Evolutionary conservation across 2,329 filamentous ascomycete genomes (phyloP), one percentile per base, ranked within the genome.

Genomic region (Myrmaecium sp.): DNA sequence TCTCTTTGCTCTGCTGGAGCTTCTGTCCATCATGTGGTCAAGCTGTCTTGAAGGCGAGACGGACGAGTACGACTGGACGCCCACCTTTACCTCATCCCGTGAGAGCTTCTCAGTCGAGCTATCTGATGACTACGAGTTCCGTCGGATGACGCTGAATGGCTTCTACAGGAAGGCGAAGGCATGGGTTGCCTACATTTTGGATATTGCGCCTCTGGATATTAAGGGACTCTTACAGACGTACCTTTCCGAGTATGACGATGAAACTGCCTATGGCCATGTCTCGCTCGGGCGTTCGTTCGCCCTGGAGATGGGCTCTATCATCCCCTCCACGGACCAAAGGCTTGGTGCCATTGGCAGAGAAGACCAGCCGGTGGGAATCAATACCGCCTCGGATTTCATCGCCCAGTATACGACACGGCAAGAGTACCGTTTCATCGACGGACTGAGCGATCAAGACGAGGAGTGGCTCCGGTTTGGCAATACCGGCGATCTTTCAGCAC

Each of bases 361-460:
- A 35, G 73, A 76, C 11, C 70, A 75, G 25, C n/a, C n/a, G n/a
- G 69, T 70, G 28, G 70, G 70, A 34, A 75, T 94, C 47, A 93
- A 95, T 47, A 83, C 84, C 7, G 83, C 81, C 1, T 95, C 89
- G 3, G 86, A 95, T 47, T 93, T 98, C 41, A 72, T 98, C 44
- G 83, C 89, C 2, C 86, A 98, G 45, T 98, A 98, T 48, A 95
- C 86, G 3, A 91, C 83, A 14, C 77, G 89, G 19, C 91, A 98
- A 47, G 84, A 93, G 44, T 98, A 98, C 50, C 74, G 84, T 30
- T 86, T 86, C 44, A 72, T 82, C 7, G 82, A 93, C 46, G 67
- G 71, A 3, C 57, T 78, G 19, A 70, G 74, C 2, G 73, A 77
- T 31, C 69, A 74, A 33, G 71, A 74, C 32, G 61, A 65, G 32